Evolutionary conservation across 208 protist species (phyloP).

Genomic region (Herpetomonas tarakana): DNA sequence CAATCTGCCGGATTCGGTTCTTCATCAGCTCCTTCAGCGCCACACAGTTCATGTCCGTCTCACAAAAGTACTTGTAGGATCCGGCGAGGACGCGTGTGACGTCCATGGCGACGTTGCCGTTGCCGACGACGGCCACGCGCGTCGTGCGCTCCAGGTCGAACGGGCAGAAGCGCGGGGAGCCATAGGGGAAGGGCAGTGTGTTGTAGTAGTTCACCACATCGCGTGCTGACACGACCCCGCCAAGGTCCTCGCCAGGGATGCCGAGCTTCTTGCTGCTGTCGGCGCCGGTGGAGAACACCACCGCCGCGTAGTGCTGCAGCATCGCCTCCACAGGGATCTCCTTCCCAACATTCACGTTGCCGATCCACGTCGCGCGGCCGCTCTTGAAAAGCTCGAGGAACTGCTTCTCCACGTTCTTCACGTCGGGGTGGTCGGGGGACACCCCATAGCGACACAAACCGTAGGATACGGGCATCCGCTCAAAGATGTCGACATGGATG

Average conservation of each 20-base stretch:
- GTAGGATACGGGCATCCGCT: conserved; percentile 94
- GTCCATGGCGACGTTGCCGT: conserved; percentile 97
- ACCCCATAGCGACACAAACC: conserved; percentile 97
- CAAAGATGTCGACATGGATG: conserved; percentile 91
- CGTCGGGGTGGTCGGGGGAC: conserved; percentile 96
- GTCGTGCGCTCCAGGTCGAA: conserved; percentile 49
- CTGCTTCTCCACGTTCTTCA: conserved; percentile 94
- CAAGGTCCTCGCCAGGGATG: conserved; percentile 83
- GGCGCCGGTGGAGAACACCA: conserved; percentile 93
- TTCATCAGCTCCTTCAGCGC: conserved; percentile 80
- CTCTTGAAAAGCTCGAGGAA: conserved; percentile 84
- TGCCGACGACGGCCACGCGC: conserved; percentile 78
- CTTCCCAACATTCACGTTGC: conserved; percentile 91
- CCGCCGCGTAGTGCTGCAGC: conserved; percentile 84
- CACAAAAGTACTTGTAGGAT: conserved; percentile 65
- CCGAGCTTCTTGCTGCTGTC: conserved; percentile 55
- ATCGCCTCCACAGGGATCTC: conserved; percentile 72
- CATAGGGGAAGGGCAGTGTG: conserved; percentile 88
- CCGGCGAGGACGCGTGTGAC: conserved; percentile 86
- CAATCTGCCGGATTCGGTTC: conserved; percentile 64
- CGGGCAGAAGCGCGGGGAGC: conserved; percentile 70
- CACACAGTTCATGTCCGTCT: conserved; percentile 90
- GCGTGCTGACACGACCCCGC: conserved; percentile 74
- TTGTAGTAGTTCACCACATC: conserved; percentile 97
- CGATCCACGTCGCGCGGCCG: conserved; percentile 84